phyloP scores from a whole-genome alignment of 345 rosid genomes.

The Streptanthus diversifolius region DNA sequence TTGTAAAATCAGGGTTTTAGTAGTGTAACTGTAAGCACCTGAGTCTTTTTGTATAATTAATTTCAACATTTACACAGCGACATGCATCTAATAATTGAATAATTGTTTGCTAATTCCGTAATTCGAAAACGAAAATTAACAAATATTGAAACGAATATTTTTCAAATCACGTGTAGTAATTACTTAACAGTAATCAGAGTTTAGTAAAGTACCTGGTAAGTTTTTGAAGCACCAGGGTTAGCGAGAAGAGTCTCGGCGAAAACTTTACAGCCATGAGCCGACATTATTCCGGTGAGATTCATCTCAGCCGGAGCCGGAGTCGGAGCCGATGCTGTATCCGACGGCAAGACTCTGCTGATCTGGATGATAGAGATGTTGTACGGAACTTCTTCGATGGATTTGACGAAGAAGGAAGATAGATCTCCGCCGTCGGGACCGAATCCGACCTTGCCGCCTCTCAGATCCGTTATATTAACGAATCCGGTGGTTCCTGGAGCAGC shows the following conservation, averaged over 20 bases:
- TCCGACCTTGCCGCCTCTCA: conserved; percentile 82
- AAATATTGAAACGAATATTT: not conserved
- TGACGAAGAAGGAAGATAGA: conserved; percentile 52
- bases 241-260: conserved; percentile 71
- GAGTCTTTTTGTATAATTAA: not conserved
- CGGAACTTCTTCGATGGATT: conserved; percentile 73
- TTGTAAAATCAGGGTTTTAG: not conserved
- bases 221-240: conserved; percentile 54
- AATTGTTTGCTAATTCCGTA: not conserved
- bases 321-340: conserved; percentile 76
- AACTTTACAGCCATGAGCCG: conserved; percentile 84
- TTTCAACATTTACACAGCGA: not conserved
- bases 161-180: not conserved
- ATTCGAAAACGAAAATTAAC: not conserved
- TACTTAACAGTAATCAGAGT: not conserved
- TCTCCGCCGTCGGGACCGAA: conserved; percentile 64
- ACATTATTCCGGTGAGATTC: conserved; percentile 75
- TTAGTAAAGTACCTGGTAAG: conserved; percentile 53
- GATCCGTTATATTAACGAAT: conserved; percentile 82
- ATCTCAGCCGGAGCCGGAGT: conserved; percentile 67
- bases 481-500: conserved; percentile 77
- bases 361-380: conserved; percentile 91
- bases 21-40: not conserved
- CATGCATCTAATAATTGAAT: conserved; percentile 4
- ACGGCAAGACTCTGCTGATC: conserved; percentile 69